A percentile compares a stretch with the other conserved stretches of the same genome.
These are phyloP conservation scores for Byssothecium circinans DNA, from an alignment of 2,329 filamentous ascomycete species.

Conservation along the genomic window DNA sequence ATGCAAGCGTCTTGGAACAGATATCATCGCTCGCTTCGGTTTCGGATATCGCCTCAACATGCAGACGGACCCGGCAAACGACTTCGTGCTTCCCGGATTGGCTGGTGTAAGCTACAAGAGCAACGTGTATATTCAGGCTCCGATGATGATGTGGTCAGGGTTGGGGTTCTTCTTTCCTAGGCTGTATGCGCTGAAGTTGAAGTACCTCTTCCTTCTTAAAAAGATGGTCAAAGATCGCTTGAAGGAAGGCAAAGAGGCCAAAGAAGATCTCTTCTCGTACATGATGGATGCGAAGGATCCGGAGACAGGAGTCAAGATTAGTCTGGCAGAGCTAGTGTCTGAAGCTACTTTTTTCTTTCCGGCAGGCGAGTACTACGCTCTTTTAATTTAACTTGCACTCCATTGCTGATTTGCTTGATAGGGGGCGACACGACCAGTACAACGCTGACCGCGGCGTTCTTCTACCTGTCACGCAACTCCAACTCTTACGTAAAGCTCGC, in stretches of 20 bases:
- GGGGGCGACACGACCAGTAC: conserved; percentile 39
- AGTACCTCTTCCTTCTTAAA: too few species aligned
- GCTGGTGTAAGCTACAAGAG: background rate
- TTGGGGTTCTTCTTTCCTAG: background rate
- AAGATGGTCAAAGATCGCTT: conserved; percentile 4
- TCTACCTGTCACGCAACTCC: conserved; percentile 40
- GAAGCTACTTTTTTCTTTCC: conserved; percentile 13
- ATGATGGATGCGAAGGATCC: conserved; percentile 44
- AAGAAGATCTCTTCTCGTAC: conserved; percentile 45
- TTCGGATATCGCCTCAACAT: conserved; percentile 36
- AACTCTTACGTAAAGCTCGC: conserved; percentile 13
- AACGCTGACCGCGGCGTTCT: conserved; percentile 27
- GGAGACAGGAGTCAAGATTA: conserved; percentile 31
- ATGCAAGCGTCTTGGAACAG: conserved; percentile 24
- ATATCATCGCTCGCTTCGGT: conserved; percentile 46
- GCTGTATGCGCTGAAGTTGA: too few species aligned
- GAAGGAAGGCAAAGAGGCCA: conserved; percentile 5
- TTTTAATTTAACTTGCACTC: conserved; percentile 3
- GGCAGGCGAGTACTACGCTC: conserved; percentile 32
- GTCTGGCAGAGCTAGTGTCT: conserved; percentile 19
- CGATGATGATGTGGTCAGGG: background rate
- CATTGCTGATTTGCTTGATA: background rate
- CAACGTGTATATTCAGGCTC: conserved; percentile 5
- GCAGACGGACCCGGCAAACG: conserved; percentile 22
- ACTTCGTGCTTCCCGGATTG: conserved; percentile 9